These are phyloP conservation scores for Sugiyamaella marilandica DNA, from an alignment of 805 yeast species.

Conservation along the genomic window DNA sequence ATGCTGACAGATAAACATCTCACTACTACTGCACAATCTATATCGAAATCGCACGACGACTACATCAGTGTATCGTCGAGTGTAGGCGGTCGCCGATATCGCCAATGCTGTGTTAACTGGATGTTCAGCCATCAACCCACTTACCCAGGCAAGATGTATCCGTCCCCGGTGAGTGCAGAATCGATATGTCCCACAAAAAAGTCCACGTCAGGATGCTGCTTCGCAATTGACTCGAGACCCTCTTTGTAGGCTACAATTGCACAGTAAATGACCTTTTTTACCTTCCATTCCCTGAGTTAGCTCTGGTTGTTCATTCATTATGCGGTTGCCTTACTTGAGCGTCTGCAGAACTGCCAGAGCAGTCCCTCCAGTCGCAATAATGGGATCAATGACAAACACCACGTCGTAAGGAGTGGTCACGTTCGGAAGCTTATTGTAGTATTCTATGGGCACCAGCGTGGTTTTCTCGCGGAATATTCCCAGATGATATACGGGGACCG, in stretches of 20 bases:
- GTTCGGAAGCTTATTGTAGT: slow-evolving; percentile 32
- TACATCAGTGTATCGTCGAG: slow-evolving; percentile 13
- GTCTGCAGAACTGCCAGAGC: slow-evolving; percentile 31
- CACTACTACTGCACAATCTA: not conserved
- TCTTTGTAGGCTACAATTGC: slow-evolving; percentile 25
- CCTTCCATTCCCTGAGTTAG: slow-evolving; percentile 30
- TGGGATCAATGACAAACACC: slow-evolving; percentile 32
- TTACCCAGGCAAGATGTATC: slow-evolving; percentile 32
- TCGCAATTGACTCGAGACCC: slow-evolving; percentile 23
- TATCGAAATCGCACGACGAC: not conserved
- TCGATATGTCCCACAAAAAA: slow-evolving; percentile 30
- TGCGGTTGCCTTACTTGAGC: slow-evolving; percentile 15
- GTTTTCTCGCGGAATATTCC: slow-evolving; percentile 32
- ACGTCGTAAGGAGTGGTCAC: slow-evolving; percentile 17
- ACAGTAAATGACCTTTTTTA: slow-evolving; percentile 25
- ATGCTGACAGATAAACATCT: no score
- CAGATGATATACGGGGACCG: slow-evolving; percentile 30
- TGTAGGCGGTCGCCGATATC: slow-evolving; percentile 33
- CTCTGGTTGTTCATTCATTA: not conserved
- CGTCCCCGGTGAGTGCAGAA: slow-evolving; percentile 21
- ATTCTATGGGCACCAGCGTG: slow-evolving; percentile 31
- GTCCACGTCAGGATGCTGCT: slow-evolving; percentile 23
- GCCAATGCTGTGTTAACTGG: slow-evolving; percentile 21
- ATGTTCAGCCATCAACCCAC: not conserved
- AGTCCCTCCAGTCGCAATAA: slow-evolving; percentile 36